Conservation (phyloP, 768 basidiomycete species). For the Pholiota conissans region DNA sequence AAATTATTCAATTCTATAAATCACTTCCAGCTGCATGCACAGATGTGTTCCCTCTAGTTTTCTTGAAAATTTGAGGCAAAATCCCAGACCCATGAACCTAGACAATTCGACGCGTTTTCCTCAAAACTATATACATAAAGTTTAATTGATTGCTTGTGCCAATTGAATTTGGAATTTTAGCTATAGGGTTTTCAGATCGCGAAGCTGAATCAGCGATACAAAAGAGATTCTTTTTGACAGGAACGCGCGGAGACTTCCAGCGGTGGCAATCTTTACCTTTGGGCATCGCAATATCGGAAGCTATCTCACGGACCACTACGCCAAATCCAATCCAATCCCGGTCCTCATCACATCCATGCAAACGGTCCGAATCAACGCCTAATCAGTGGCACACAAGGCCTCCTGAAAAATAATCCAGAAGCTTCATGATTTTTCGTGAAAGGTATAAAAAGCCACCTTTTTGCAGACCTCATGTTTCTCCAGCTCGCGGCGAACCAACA, state of each 20-base stretch:
- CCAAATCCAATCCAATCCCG: conserved; percentile 15
- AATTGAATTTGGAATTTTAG: conserved; percentile 24
- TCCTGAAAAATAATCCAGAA: conserved; percentile 12
- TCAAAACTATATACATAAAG: conserved; percentile 4
- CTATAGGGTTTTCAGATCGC: conserved; percentile 27
- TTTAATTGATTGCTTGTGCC: conserved; percentile 24
- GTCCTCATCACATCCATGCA: conserved; percentile 9
- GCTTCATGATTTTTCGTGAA: conserved; percentile 19
- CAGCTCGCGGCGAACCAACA: neutral
- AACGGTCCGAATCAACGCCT: conserved; percentile 21
- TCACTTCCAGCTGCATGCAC: neutral
- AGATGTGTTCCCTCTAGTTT: neutral
- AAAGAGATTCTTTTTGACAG: conserved; percentile 1
- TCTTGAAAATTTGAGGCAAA: neutral
- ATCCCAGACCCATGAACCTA: too few relatives aligned
- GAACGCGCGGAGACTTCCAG: conserved; percentile 18
- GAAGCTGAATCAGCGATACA: conserved; percentile 12
- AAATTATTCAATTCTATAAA: neutral
- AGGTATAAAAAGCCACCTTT: conserved; percentile 21
- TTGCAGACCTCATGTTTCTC: neutral
- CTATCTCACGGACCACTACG: conserved; percentile 11
- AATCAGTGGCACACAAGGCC: conserved; percentile 21
- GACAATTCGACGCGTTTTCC: neutral
- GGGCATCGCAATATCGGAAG: conserved; percentile 11
- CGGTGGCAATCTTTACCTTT: conserved; percentile 8